These are phyloP conservation scores for Thermomucor indicae-seudaticae DNA, from an alignment of 371 early-diverging fungal genomes.

Conservation along the genomic window DNA sequence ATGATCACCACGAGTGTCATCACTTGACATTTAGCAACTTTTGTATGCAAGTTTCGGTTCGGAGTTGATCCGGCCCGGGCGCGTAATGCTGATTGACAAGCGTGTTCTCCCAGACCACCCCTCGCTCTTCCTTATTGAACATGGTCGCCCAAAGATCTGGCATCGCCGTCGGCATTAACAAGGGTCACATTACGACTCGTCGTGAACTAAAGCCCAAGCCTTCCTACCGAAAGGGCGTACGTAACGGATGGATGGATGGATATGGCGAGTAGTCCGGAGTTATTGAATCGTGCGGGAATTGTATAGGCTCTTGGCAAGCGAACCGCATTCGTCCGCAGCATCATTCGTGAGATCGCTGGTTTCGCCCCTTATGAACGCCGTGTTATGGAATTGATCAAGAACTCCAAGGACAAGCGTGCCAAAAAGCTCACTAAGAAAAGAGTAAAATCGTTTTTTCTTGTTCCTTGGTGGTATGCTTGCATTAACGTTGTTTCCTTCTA, in stretches of 20 bases:
- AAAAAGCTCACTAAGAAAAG: slow-evolving; percentile 98
- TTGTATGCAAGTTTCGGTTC: too few relatives aligned
- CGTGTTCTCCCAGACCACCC: too few relatives aligned
- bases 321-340: slow-evolving; percentile 85
- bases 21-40: too few relatives aligned
- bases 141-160: slow-evolving; percentile 76
- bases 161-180: slow-evolving; percentile 76
- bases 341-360: slow-evolving; percentile 97
- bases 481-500: not conserved
- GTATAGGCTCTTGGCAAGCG: slow-evolving; percentile 73
- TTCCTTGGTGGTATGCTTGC: not conserved
- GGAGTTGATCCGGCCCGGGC: too few relatives aligned
- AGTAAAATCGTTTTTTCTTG: slow-evolving; percentile 36
- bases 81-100: too few relatives aligned
- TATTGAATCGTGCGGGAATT: slow-evolving; percentile 2
- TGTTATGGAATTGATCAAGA: slow-evolving; percentile 99
- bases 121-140: too few relatives aligned
- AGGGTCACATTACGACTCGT: slow-evolving; percentile 84
- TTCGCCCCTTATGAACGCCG: slow-evolving; percentile 99
- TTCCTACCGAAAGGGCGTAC: slow-evolving; percentile 83
- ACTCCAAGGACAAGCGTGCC: slow-evolving; percentile 99
- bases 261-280: slow-evolving; percentile 5
- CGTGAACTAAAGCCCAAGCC: slow-evolving; percentile 79
- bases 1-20: too few relatives aligned
- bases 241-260: slow-evolving; percentile 48